Conservation (phyloP, 331 rosid species). For the Erythrophleum ivorense region DNA sequence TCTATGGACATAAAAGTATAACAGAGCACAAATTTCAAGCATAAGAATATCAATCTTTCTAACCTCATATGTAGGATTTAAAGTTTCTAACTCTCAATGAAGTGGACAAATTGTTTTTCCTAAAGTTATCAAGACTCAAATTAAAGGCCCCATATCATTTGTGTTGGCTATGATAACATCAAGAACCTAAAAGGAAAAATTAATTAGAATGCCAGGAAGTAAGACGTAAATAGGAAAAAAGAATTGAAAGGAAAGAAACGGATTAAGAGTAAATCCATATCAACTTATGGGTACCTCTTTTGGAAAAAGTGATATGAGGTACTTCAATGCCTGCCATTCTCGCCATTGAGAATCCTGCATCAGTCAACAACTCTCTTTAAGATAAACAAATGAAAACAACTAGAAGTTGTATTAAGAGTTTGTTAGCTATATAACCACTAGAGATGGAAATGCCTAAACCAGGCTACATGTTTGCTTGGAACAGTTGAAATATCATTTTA, state of each 20-base stretch:
- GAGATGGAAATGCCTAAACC: constrained; percentile 20
- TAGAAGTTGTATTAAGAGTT: not conserved
- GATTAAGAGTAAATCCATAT: constrained; percentile 4
- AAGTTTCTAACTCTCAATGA: constrained; percentile 66
- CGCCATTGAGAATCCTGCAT: constrained; percentile 46
- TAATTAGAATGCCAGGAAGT: constrained; percentile 40
- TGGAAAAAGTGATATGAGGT: constrained; percentile 59
- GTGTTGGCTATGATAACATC: constrained; percentile 73
- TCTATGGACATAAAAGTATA: not conserved
- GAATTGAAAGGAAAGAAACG: constrained; percentile 20
- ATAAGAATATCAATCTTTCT: constrained; percentile 43
- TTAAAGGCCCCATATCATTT: constrained; percentile 64
- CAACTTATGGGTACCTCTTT: constrained; percentile 63
- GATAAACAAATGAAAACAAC: constrained; percentile 20
- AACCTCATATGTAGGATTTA: constrained; percentile 55
- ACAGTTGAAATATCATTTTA: constrained; percentile 43
- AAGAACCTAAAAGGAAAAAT: constrained; percentile 60
- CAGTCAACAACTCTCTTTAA: constrained; percentile 26
- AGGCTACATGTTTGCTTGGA: constrained; percentile 57
- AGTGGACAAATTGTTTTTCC: constrained; percentile 64
- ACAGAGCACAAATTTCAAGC: constrained; percentile 1
- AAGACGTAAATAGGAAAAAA: constrained; percentile 18
- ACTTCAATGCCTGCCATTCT: constrained; percentile 56
- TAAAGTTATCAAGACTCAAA: constrained; percentile 55
- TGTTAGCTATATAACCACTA: constrained; percentile 1